Base-by-base conservation (phyloP, 352 stramenopile species). In the Globisporangium nagaii region DNA sequence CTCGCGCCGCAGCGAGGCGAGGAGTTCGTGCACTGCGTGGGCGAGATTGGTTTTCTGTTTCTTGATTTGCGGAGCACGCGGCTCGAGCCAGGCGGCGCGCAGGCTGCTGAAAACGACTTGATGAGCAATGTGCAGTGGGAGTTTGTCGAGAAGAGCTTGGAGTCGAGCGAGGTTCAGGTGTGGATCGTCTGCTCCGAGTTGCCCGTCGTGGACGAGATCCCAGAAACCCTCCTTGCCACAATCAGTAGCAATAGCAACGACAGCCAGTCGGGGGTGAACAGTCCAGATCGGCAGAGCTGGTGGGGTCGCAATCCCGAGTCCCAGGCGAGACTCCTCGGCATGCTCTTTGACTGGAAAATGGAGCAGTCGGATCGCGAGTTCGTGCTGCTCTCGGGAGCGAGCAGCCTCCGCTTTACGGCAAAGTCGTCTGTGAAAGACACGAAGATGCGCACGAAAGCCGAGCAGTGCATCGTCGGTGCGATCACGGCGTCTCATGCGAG, bases 281-380 rank as follows among this genome's bases (percentile, higher is more conserved):
- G 34, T 41, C 55, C 50, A 24, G 63, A 68, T 17, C 59, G 61
- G 20, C 65, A 63, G 24, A 79, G 55, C 0, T 63, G 71, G 48
- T 90, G 80, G 78, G 59, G 65, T 4, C 41, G 25, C 4, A 79
- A 75, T 34, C 43, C 60, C 0, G 24, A 53, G 15, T 62, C 63
- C 0, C 80, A 86, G 32, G 47, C 68, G 43, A 70, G 78, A 1
- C 50, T 90, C 4, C 52, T 90, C 4, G 64, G 55, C 1, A 30
- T 81, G 10, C 40, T 90, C 4, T 88, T 88, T 31, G 75, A 88
- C n/a, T 90, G 80, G 80, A 88, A 86, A 36, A 45, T 90, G 15
- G 63, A 81, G 39, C 64, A 71, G 17, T 57, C 70, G 22, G 73
- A 58, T 2, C 69, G 78, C 0, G 34, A 85, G 9, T 75, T 76